Percentiles rank a stretch among this genome's conserved stretches.
Evolutionary conservation across 2,329 filamentous ascomycete genomes (phyloP).

Genomic region (Hypoxylon sp.): DNA sequence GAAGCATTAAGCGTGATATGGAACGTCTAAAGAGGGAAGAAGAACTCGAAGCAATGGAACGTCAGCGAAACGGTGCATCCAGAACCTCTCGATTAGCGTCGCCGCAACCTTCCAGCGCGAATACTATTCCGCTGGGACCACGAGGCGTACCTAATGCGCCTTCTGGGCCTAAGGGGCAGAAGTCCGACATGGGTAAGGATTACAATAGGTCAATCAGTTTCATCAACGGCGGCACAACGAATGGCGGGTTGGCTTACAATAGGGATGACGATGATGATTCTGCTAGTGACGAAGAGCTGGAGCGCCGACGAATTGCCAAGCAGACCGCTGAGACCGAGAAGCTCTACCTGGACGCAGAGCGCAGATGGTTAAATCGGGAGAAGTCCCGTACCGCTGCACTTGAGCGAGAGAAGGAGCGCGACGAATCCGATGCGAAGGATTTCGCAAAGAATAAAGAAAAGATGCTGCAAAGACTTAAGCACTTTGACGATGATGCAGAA

Average conservation of each 20-base stretch:
- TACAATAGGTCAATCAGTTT: slow-evolving; percentile 77
- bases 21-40: slow-evolving; percentile 91
- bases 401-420: slow-evolving; percentile 85
- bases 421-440: slow-evolving; percentile 80
- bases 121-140: slow-evolving; percentile 83
- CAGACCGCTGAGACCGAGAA: slow-evolving; percentile 83
- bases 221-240: slow-evolving; percentile 82
- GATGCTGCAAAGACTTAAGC: slow-evolving; percentile 78
- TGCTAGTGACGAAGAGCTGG: slow-evolving; percentile 88
- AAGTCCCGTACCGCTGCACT: slow-evolving; percentile 85
- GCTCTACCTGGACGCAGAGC: slow-evolving; percentile 85
- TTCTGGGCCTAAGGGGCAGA: slow-evolving; percentile 75
- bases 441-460: slow-evolving; percentile 75
- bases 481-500: slow-evolving; percentile 95
- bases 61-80: slow-evolving; percentile 76
- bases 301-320: slow-evolving; percentile 79
- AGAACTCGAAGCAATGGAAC: slow-evolving; percentile 89
- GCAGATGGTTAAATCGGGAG: slow-evolving; percentile 92
- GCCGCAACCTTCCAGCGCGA: slow-evolving; percentile 74
- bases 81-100: slow-evolving; percentile 79
- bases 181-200: slow-evolving; percentile 59
- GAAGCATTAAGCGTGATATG: slow-evolving; percentile 88
- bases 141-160: slow-evolving; percentile 81
- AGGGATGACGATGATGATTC: slow-evolving; percentile 89
- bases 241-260: slow-evolving; percentile 69